A percentile compares a stretch with the other conserved stretches of the same genome.
Conservation (phyloP, 2,329 filamentous ascomycete species). For the Hymenoscyphus occultus region DNA sequence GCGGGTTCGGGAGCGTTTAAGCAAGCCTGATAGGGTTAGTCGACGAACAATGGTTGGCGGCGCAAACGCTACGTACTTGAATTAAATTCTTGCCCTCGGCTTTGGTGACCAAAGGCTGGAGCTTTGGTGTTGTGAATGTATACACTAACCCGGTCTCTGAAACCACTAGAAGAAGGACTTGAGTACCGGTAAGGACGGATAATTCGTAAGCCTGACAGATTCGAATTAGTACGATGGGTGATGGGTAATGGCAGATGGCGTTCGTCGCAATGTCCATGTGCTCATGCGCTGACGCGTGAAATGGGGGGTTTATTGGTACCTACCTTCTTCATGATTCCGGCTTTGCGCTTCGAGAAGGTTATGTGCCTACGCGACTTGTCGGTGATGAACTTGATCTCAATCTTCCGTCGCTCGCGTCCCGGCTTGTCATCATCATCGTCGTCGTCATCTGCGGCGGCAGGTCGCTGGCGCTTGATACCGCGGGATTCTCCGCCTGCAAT, state of each 20-base stretch:
- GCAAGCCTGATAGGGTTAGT: slow-evolving; percentile 67
- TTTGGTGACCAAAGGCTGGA: slow-evolving; percentile 97
- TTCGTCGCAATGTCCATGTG: slow-evolving; percentile 2
- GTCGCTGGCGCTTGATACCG: slow-evolving; percentile 85
- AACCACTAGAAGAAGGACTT: slow-evolving; percentile 93
- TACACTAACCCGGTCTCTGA: slow-evolving; percentile 97
- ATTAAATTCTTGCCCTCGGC: slow-evolving; percentile 99
- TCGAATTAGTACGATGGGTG: slow-evolving; percentile 20
- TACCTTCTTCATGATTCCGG: slow-evolving; percentile 99
- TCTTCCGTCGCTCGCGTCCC: slow-evolving; percentile 96
- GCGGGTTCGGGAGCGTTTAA: slow-evolving; percentile 92
- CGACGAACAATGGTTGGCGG: background rate
- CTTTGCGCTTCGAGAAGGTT: slow-evolving; percentile 99
- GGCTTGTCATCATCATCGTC: slow-evolving; percentile 98
- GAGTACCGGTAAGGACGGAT: slow-evolving; percentile 94
- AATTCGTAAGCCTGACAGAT: slow-evolving; percentile 84
- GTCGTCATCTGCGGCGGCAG: slow-evolving; percentile 83
- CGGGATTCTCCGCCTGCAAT: slow-evolving; percentile 60
- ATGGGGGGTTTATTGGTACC: slow-evolving; percentile 37
- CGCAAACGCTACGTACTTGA: slow-evolving; percentile 58
- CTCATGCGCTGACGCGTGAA: slow-evolving; percentile 27
- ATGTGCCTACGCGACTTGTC: slow-evolving; percentile 99
- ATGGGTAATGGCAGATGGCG: background rate
- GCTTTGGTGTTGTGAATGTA: slow-evolving; percentile 97
- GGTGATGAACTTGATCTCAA: slow-evolving; percentile 99